Percentiles rank a stretch among this genome's conserved stretches.
Evolutionary conservation across 371 early-diverging fungal species (phyloP).

Genomic region (Batkoa obscura): DNA sequence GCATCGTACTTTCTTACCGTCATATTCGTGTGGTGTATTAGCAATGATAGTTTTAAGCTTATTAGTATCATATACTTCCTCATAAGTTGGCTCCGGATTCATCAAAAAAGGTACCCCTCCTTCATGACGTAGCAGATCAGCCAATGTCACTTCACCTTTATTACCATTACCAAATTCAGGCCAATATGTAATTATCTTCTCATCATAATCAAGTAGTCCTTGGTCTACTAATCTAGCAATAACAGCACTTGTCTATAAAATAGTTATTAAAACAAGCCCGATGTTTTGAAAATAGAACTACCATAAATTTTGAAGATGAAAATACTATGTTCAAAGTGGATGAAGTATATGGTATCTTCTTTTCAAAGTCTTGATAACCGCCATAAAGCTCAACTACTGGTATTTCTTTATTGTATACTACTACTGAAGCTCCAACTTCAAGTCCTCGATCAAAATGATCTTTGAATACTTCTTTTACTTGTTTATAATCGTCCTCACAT

Average conservation of each 20-base stretch:
- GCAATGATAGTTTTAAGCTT: constrained; percentile 22
- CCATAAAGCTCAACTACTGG: constrained; percentile 38
- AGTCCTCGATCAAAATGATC: constrained; percentile 9
- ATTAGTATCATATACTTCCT: constrained; percentile 12
- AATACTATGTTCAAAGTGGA: constrained; percentile 40
- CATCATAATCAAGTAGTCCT: constrained; percentile 29
- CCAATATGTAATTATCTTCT: constrained; percentile 39
- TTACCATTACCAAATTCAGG: constrained; percentile 55
- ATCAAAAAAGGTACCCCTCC: constrained; percentile 39
- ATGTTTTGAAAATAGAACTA: background rate
- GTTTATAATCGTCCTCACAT: background rate
- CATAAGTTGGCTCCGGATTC: constrained; percentile 14
- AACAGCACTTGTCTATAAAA: constrained; percentile 13
- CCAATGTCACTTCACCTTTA: constrained; percentile 46
- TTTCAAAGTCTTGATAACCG: constrained; percentile 30
- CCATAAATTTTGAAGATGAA: constrained; percentile 35
- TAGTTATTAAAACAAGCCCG: background rate
- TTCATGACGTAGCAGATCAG: constrained; percentile 36
- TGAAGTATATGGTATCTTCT: constrained; percentile 20
- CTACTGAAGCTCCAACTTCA: constrained; percentile 30
- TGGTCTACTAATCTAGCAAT: constrained; percentile 37
- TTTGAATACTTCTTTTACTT: constrained; percentile 5
- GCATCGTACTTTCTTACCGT: constrained; percentile 22
- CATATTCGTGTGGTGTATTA: constrained; percentile 36
- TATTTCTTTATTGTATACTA: constrained; percentile 28